These are phyloP conservation scores for Cucumis hystrix DNA, from an alignment of 306 rosid genomes.

Conservation along the genomic window DNA sequence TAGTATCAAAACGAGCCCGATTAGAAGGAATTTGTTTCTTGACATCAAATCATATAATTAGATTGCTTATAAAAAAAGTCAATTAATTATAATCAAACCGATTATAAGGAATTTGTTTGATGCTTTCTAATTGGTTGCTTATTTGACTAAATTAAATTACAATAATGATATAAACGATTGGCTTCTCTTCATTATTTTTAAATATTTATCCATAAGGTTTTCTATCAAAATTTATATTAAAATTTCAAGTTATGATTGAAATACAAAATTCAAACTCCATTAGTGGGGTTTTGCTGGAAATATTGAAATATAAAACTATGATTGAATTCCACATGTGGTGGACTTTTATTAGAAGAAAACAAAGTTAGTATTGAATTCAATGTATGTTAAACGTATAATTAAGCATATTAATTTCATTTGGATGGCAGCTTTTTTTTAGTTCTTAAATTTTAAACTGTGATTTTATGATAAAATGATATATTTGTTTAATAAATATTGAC, in stretches of 20 bases:
- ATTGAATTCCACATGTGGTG: not conserved
- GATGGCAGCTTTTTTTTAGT: no score
- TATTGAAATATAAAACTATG: not conserved
- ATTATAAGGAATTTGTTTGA: not conserved
- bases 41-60: not conserved
- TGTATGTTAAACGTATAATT: no score
- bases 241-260: not conserved
- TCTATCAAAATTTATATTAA: not conserved
- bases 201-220: not conserved
- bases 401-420: no score
- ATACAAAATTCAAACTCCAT: not conserved
- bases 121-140: not conserved
- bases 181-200: not conserved
- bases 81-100: not conserved
- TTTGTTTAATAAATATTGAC: no score
- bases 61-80: not conserved
- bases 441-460: no score
- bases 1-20: no score
- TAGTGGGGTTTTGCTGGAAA: not conserved
- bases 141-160: not conserved
- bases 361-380: no score
- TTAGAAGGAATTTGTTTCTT: no score
- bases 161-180: not conserved
- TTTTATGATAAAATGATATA: no score
- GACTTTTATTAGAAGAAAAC: no score